Evolutionary conservation across 78 protist genomes (phyloP), one percentile per base, ranked within the genome.

Genomic region (Isochrysis galbana): DNA sequence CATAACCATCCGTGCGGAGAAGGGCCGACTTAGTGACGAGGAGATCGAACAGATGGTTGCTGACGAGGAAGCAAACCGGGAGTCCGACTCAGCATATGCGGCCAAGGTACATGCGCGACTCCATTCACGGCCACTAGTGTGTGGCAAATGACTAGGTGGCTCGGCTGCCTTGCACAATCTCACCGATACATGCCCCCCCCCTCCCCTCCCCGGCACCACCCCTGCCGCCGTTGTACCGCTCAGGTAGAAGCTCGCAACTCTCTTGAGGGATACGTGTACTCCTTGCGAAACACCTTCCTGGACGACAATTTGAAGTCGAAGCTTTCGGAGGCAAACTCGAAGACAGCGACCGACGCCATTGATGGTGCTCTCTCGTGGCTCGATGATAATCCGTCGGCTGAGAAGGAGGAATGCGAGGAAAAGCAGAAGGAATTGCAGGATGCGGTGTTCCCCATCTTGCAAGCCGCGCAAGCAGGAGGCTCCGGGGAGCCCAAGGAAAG

Each of bases 41-140:
- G 99, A 99, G 86, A 97, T 99, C 89, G 98, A 97, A 93, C 96
- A 97, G 92, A 98, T 99, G 99, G 97, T 99, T 48, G 44, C 38
- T 42, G 99, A 98, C 87, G 98, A 98, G 80, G 98, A 97, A 61
- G 83, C 91, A 67, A 92, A 92, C 91, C 95, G 22, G 39, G 80
- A 70, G 42, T 54, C 98, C 98, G 34, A 96, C 94, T 34, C 98
- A 98, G 34, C 97, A 97, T 94, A 97, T 97, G 83, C 98, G 97
- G 94, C 99, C 98, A 36, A 94, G 96, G n/a, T 98, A 97, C 55
- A 97, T 97, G 94, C 92, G 97, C 61, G 99, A 98, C 92, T 96
- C 97, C 91, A 96, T 97, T 94, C 96, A 97, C 87, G 97, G 96
- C 96, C 93, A 98, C 87, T 95, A 98, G 89, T 99, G 98, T 42